phyloP scores from a whole-genome alignment of 495 filamentous ascomycete genomes.

The Hyaloscypha hepaticicola region DNA sequence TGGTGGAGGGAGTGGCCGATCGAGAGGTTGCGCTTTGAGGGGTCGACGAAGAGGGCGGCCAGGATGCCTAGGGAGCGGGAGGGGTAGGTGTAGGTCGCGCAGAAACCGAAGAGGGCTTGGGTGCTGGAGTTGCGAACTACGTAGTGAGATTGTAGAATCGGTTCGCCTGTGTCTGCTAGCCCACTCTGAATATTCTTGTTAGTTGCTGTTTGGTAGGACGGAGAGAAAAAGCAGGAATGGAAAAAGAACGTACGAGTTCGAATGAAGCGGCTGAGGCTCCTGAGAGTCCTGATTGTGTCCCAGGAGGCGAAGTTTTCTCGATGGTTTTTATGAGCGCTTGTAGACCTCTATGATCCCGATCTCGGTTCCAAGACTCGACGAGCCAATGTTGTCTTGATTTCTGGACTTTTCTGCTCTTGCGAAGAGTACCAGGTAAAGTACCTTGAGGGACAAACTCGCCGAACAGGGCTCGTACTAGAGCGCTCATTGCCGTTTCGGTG shows the following conservation, averaged over 20 bases:
- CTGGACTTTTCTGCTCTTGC: constrained; percentile 76
- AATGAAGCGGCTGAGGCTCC: constrained; percentile 75
- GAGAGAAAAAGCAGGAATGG: neutral
- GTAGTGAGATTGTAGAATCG: constrained; percentile 76
- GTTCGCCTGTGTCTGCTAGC: constrained; percentile 17
- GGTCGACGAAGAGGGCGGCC: constrained; percentile 80
- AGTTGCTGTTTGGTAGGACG: neutral
- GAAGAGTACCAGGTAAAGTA: constrained; percentile 73
- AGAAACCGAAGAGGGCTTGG: constrained; percentile 83
- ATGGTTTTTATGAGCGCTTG: constrained; percentile 65
- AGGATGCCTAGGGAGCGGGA: constrained; percentile 71
- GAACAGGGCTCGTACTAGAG: constrained; percentile 76
- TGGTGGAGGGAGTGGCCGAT: constrained; percentile 84
- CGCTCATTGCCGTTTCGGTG: constrained; percentile 82
- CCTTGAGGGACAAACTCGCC: constrained; percentile 74
- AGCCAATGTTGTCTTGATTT: constrained; percentile 87
- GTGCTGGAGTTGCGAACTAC: constrained; percentile 91
- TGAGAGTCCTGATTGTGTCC: constrained; percentile 57
- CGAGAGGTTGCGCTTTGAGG: constrained; percentile 75
- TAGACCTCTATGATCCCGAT: constrained; percentile 69
- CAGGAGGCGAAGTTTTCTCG: constrained; percentile 55
- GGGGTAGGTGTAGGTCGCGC: constrained; percentile 77
- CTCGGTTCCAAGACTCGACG: constrained; percentile 77
- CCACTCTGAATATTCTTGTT: constrained; percentile 5
- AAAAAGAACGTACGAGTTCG: constrained; percentile 56